Conservation (phyloP, 176 grass and related monocot species). For the Ensete glaucum region DNA sequence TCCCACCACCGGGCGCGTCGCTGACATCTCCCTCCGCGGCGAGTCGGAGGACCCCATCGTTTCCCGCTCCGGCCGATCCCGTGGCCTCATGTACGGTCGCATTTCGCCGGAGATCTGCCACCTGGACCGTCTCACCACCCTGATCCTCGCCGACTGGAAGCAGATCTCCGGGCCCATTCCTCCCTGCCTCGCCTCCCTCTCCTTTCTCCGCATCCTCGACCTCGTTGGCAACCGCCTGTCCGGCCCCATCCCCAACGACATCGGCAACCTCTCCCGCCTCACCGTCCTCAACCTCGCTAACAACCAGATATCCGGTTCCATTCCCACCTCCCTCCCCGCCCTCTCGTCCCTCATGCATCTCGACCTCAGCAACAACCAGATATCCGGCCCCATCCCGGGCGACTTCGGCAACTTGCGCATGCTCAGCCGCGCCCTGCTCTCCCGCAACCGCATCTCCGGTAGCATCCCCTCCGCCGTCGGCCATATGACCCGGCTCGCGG, state of each 20-base stretch:
- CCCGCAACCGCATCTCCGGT: slow-evolving; percentile 57
- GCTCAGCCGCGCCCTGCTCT: slow-evolving; percentile 80
- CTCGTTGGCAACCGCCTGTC: slow-evolving; percentile 68
- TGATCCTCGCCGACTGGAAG: slow-evolving; percentile 94
- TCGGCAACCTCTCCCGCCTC: slow-evolving; percentile 56
- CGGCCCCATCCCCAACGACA: slow-evolving; percentile 44
- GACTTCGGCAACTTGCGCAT: slow-evolving; percentile 48
- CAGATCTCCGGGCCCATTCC: slow-evolving; percentile 65
- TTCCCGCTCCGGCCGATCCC: slow-evolving; percentile 37
- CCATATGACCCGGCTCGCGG: slow-evolving; percentile 48
- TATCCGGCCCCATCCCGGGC: slow-evolving; percentile 42
- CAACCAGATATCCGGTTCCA: slow-evolving; percentile 48
- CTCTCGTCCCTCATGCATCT: slow-evolving; percentile 64
- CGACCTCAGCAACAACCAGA: slow-evolving; percentile 72
- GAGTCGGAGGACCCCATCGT: slow-evolving; percentile 81
- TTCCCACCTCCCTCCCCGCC: slow-evolving; percentile 38
- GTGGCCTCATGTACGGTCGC: slow-evolving; percentile 85
- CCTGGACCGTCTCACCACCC: slow-evolving; percentile 48
- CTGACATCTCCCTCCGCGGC: slow-evolving; percentile 62
- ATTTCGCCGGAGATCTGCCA: slow-evolving; percentile 70
- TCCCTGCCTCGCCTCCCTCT: slow-evolving; percentile 54
- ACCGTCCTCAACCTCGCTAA: slow-evolving; percentile 87
- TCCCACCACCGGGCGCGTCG: slow-evolving; percentile 51
- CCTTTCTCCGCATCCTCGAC: slow-evolving; percentile 64
- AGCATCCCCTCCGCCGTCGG: slow-evolving; percentile 50